Evolutionary conservation across 345 rosid species (phyloP).

Genomic region (Euphorbia pulcherrima): DNA sequence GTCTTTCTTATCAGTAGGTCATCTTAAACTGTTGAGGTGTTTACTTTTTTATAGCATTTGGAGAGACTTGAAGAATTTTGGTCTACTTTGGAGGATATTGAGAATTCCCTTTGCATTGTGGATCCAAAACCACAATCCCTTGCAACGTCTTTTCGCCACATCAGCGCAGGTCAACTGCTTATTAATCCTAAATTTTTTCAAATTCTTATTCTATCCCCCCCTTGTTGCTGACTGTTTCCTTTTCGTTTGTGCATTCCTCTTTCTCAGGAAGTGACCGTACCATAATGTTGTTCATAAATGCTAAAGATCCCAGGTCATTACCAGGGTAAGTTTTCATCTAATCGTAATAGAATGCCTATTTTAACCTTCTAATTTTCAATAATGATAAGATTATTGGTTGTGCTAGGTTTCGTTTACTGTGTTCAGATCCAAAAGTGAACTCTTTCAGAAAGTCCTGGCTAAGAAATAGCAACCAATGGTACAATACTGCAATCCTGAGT

Average conservation of each 20-base stretch:
- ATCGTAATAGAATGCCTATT: slow-evolving; percentile 9
- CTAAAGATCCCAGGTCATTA: slow-evolving; percentile 51
- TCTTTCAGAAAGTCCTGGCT: slow-evolving; percentile 49
- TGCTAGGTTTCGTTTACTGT: slow-evolving; percentile 63
- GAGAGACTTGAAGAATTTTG: slow-evolving; percentile 65
- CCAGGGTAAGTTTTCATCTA: slow-evolving; percentile 58
- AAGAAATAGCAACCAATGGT: slow-evolving; percentile 62
- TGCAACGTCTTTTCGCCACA: slow-evolving; percentile 40
- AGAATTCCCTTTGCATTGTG: slow-evolving; percentile 55
- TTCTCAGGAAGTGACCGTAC: slow-evolving; percentile 55
- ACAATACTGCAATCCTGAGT: slow-evolving; percentile 1
- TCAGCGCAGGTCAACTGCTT: slow-evolving; percentile 46
- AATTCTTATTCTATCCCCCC: background rate
- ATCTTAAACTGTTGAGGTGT: background rate
- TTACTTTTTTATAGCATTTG: slow-evolving; percentile 45
- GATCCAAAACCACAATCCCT: slow-evolving; percentile 41
- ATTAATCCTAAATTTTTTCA: background rate
- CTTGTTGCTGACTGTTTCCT: background rate
- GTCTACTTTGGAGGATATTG: slow-evolving; percentile 74
- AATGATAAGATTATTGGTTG: slow-evolving; percentile 17
- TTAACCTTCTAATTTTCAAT: slow-evolving; percentile 9
- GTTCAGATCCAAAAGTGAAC: slow-evolving; percentile 37
- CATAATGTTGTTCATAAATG: slow-evolving; percentile 42
- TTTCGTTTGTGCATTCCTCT: slow-evolving; percentile 3
- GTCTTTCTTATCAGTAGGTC: slow-evolving; percentile 7